phyloP scores from a whole-genome alignment of 1,284 basidiomycete species.

The Termitomyces sp. region DNA sequence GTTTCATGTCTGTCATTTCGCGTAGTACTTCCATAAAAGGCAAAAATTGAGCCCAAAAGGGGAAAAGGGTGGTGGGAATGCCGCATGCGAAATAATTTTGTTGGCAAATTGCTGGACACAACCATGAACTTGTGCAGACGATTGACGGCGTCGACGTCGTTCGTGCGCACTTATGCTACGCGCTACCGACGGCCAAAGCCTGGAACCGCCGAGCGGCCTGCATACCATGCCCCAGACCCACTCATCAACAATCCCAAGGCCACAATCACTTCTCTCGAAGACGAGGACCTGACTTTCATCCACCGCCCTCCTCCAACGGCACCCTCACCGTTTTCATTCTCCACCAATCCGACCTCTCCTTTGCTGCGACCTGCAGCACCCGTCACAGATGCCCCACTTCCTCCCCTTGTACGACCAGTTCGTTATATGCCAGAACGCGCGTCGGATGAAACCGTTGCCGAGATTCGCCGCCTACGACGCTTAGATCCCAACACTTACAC shows the following conservation, averaged over 20 bases:
- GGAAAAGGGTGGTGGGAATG: constrained; percentile 10
- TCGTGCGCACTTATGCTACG: constrained; percentile 29
- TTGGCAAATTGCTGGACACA: not conserved
- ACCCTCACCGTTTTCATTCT: constrained; percentile 64
- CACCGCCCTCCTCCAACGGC: constrained; percentile 72
- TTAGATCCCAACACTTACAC: constrained; percentile 49
- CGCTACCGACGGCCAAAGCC: constrained; percentile 42
- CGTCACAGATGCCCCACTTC: constrained; percentile 29
- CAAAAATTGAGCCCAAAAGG: constrained; percentile 2
- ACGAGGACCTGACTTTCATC: constrained; percentile 64
- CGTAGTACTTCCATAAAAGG: not conserved
- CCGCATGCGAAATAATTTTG: constrained; percentile 14
- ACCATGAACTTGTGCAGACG: constrained; percentile 23
- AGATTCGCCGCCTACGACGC: constrained; percentile 52
- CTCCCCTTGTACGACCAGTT: constrained; percentile 42
- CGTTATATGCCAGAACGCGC: constrained; percentile 36
- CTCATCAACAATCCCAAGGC: constrained; percentile 54
- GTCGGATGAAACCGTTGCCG: constrained; percentile 47
- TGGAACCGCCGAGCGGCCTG: constrained; percentile 49
- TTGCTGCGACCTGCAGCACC: constrained; percentile 43
- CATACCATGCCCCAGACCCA: constrained; percentile 61
- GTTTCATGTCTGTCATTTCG: too few relatives aligned
- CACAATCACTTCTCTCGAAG: constrained; percentile 48
- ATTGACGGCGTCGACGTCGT: constrained; percentile 17
- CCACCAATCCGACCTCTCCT: constrained; percentile 63